Evolutionary conservation across 192 early-diverging fungal species (phyloP).

Genomic region (Coemansia sp.): DNA sequence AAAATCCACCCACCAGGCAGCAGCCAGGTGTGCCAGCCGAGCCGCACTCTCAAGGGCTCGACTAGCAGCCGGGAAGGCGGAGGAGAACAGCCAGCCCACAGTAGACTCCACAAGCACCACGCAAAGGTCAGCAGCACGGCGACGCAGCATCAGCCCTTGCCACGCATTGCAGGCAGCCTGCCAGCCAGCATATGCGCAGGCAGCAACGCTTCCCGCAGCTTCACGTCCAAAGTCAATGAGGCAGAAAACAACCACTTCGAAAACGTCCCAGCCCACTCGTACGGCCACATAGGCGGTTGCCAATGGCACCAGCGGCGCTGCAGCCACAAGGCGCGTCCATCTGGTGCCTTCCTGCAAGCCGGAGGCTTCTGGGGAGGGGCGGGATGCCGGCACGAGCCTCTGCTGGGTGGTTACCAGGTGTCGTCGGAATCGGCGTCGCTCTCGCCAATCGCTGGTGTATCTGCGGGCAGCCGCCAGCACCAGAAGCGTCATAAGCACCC

Average conservation of each 20-base stretch:
- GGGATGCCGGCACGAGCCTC: conserved; percentile 1
- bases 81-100: conserved; percentile 31
- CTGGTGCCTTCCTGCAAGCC: background rate
- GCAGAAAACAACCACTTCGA: conserved; percentile 47
- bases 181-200: background rate
- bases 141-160: conserved; percentile 14
- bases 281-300: conserved; percentile 38
- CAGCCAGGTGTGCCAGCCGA: background rate
- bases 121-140: conserved; percentile 8
- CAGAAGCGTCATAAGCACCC: conserved; percentile 15
- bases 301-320: conserved; percentile 39
- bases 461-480: conserved; percentile 21
- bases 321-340: conserved; percentile 45
- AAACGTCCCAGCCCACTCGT: conserved; percentile 38
- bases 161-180: background rate
- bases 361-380: background rate
- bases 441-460: conserved; percentile 48
- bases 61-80: conserved; percentile 18
- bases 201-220: background rate
- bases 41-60: background rate
- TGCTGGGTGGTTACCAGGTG: conserved; percentile 25
- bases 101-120: conserved; percentile 28
- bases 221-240: conserved; percentile 20
- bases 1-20: conserved; percentile 28
- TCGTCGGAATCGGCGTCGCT: conserved; percentile 35